Conservation (phyloP, 139 green algal species). For the Chlamydomonas sp. region DNA sequence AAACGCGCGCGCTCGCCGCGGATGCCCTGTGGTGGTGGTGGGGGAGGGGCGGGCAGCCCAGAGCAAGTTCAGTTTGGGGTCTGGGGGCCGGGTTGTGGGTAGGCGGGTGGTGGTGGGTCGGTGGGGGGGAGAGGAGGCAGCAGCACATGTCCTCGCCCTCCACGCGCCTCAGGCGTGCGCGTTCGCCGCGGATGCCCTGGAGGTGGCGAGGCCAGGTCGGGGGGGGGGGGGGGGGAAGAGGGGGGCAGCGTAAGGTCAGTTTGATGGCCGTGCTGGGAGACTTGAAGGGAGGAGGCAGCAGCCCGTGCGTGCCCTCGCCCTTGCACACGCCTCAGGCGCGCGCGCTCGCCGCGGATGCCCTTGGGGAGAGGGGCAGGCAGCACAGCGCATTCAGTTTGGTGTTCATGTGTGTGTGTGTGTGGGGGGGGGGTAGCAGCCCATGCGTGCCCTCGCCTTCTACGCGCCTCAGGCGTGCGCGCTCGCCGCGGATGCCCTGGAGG, state of each 20-base stretch:
- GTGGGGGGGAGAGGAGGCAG: too few relatives aligned
- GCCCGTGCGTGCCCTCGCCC: constrained; percentile 47
- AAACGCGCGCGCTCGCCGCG: constrained; percentile 44
- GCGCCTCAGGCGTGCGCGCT: constrained; percentile 41
- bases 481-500: constrained; percentile 16
- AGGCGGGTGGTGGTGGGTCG: too few relatives aligned
- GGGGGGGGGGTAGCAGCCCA: constrained; percentile 65
- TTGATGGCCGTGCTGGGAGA: too few relatives aligned
- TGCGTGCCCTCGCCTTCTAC: constrained; percentile 41
- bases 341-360: too few relatives aligned
- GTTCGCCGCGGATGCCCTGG: constrained; percentile 29
- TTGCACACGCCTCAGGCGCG: constrained; percentile 35
- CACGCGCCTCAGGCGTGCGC: constrained; percentile 35
- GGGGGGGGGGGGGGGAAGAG: neutral
- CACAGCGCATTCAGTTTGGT: too few relatives aligned
- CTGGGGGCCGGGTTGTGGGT: too few relatives aligned
- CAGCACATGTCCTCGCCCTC: constrained; percentile 43
- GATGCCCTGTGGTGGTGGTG: neutral
- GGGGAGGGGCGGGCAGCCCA: neutral
- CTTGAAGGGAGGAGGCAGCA: too few relatives aligned
- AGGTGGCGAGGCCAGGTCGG: too few relatives aligned
- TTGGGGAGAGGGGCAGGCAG: too few relatives aligned
- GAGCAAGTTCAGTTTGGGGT: neutral
- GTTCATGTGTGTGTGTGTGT: constrained; percentile 69
- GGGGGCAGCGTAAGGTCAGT: neutral